Evolutionary conservation across 768 basidiomycete genomes (phyloP), one percentile per base, ranked within the genome.

Genomic region (Tricholoma terreum): DNA sequence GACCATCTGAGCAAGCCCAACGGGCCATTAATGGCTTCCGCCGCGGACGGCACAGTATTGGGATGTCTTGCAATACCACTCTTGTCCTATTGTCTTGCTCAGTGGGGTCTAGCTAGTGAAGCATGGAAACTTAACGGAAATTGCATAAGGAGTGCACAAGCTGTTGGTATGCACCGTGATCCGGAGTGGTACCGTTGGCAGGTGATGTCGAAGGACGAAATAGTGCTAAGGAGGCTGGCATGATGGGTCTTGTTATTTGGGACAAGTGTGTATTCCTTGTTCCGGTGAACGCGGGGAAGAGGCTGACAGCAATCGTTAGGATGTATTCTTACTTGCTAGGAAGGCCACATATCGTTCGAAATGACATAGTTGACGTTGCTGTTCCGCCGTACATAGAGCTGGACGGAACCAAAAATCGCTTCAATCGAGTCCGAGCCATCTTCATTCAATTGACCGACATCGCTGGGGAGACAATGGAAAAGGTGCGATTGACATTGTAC

Each of bases 21-120:
- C 43, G 61, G 68, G 15, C 73, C 73, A 14, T 61, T 72, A 24
- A 69, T 73, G 66, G 61, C 66, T 8, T 77, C 75, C n/a, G 74
- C 74, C 11, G 73, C 75, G 10, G 78, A 81, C 54, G 81, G 80
- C 9, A 76, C 76, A 1, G 75, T 79, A 0, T 67, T 81, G 8
- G 73, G 74, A 6, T 81, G 79, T 58, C 66, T 82, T 34, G 80
- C 80, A 0, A 72, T 76, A 4, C 76, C 75, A 2, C 63, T 82
- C 31, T 70, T 81, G 21, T 75, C 74, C 27, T 72, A 72, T 52
- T 81, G 78, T 59, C 73, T 82, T 15, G 72, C 77, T 0, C 76
- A 78, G 52, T 67, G 75, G 24, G 81, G 81, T 8, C 74, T 75
- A 35, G 72, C 79, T 19, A 82, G 80, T 59, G 82, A 80, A 59